These are phyloP conservation scores for Pleoardoris graminearum DNA, from an alignment of 2,329 filamentous ascomycete genomes.

Conservation along the genomic window DNA sequence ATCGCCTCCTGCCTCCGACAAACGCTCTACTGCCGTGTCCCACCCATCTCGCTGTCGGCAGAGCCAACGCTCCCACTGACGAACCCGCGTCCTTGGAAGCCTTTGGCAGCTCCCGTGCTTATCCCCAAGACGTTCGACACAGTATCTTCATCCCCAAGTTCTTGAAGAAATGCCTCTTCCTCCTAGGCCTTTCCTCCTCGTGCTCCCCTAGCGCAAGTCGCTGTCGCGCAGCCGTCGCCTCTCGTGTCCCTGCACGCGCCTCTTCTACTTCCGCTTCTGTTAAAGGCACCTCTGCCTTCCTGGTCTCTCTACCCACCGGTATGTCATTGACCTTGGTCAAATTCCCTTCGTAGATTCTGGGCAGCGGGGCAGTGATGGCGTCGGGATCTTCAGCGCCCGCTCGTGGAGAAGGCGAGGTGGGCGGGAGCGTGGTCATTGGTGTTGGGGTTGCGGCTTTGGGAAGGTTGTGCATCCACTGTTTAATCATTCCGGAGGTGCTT, in stretches of 20 bases:
- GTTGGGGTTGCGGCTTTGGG: not conserved
- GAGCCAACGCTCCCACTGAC: too few relatives aligned
- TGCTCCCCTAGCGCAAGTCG: not conserved
- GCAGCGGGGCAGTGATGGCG: not conserved
- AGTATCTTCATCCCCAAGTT: not conserved
- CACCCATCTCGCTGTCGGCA: too few relatives aligned
- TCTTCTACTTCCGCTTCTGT: not conserved
- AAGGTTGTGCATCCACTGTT: not conserved
- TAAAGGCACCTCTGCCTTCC: not conserved
- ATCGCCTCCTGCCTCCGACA: too few relatives aligned
- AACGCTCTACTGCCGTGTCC: too few relatives aligned
- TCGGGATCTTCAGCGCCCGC: not conserved
- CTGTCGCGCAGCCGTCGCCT: not conserved
- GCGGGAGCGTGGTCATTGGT: not conserved
- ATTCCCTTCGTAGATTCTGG: not conserved
- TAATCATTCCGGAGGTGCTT: too few relatives aligned
- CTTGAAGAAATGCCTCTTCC: not conserved
- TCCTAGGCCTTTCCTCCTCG: not conserved
- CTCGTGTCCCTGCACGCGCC: not conserved
- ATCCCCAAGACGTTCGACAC: too few relatives aligned
- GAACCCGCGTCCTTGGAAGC: too few relatives aligned
- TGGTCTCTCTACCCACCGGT: not conserved
- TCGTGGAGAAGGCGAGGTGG: not conserved
- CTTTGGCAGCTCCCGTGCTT: too few relatives aligned
- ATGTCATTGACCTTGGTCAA: not conserved